Conservation (phyloP, 495 filamentous ascomycete genomes). For the Letharia lupina region DNA sequence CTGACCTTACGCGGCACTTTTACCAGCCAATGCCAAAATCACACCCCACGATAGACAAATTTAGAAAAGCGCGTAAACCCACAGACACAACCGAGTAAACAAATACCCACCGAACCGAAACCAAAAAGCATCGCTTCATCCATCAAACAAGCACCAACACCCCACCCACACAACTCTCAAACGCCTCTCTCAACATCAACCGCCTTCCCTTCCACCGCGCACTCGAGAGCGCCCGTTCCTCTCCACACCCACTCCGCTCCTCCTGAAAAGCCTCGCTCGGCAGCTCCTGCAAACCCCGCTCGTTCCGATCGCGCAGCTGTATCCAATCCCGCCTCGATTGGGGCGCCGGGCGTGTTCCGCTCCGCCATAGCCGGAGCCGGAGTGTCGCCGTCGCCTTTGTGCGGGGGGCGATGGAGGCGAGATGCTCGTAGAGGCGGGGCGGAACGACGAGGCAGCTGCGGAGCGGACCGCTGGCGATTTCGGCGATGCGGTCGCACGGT, state of each 20-base stretch:
- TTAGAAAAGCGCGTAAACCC: no score
- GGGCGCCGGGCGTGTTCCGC: not conserved
- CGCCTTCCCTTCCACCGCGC: not conserved
- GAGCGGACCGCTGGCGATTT: conserved; percentile 16
- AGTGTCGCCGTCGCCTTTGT: not conserved
- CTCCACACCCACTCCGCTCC: not conserved
- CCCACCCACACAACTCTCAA: not conserved
- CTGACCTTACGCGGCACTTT: no score
- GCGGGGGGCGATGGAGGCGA: not conserved
- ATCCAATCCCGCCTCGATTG: not conserved
- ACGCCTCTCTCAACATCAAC: not conserved
- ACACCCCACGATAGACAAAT: no score
- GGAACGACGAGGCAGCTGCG: conserved; percentile 19
- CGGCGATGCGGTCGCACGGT: conserved; percentile 3
- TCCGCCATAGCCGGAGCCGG: not conserved
- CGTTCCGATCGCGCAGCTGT: not conserved
- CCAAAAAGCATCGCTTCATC: no score
- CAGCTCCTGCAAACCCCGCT: not conserved
- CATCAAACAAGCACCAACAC: not conserved
- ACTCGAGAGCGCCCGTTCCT: not conserved
- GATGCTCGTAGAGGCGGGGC: conserved; percentile 10
- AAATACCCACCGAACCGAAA: no score
- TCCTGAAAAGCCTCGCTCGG: not conserved
- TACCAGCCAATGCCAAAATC: no score
- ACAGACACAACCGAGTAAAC: no score